Evolutionary conservation across 2,329 filamentous ascomycete genomes (phyloP), one percentile per base, ranked within the genome.

Genomic region (Monosporascus sp.): DNA sequence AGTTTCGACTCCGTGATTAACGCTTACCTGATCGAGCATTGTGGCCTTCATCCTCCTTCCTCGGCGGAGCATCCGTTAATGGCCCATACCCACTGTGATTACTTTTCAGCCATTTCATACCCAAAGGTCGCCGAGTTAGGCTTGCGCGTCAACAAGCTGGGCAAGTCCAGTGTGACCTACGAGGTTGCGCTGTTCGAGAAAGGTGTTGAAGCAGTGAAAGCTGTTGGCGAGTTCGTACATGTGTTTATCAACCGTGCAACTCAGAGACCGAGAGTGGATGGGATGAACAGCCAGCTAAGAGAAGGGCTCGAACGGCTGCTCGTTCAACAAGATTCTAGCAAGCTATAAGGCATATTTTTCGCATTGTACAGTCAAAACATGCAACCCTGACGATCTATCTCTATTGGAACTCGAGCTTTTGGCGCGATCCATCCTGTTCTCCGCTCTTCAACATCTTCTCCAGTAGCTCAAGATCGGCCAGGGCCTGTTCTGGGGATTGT

Each of bases 1-100:
- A 86, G 84, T 53, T 94, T 96, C 70, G 93, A 97, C 74, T 92
- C 89, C 1, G 83, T 96, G 54, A 85, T 96, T 68, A 97, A 97
- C 71, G 81, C 87, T 48, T 97, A 94, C 70, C 81, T 97, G 19
- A 91, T 96, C 57, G 78, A 86, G 50, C 78, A 89, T 64, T 95
- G 90, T 70, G 81, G 81, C 14, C 82, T 95, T 50, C 73, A 87
- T 58, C 92, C 90, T 5, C 80, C 82, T 8, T 81, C 79, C 5
- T 88, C 87, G 3, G 68, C 81, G 3, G 86, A 92, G 61, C 89
- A 94, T 60, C 90, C 88, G 22, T 80, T 97, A 26, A 91, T 94
- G 48, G 92, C 92, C 1, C 89, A 91, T 65, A 88, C 89, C 1
- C 86, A 91, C 68, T 92, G 87, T 65, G 87, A 96, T 73, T 97